A percentile compares a stretch with the other conserved stretches of the same genome.
phyloP scores from a whole-genome alignment of 495 filamentous ascomycete species.

The Sordaria brevicollis region DNA sequence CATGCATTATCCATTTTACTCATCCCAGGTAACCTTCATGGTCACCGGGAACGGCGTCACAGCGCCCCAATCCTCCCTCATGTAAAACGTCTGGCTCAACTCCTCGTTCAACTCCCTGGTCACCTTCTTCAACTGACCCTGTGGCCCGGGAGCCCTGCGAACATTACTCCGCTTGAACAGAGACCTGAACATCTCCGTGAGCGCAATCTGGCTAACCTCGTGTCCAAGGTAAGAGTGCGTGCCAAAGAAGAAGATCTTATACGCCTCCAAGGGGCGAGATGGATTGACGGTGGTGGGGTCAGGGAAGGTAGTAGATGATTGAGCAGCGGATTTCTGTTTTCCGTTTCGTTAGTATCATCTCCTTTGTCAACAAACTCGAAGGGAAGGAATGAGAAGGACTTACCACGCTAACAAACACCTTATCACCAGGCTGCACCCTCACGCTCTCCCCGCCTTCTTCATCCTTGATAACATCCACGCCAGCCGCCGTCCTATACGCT shows the following conservation, averaged over 20 bases:
- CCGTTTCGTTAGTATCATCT: slow-evolving; percentile 40
- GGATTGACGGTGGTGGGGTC: slow-evolving; percentile 55
- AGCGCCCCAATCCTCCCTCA: slow-evolving; percentile 63
- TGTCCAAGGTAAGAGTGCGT: slow-evolving; percentile 53
- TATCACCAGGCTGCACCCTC: slow-evolving; percentile 24
- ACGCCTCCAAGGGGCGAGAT: slow-evolving; percentile 54
- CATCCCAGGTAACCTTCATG: slow-evolving; percentile 47
- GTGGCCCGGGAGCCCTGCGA: slow-evolving; percentile 55
- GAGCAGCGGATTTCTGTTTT: slow-evolving; percentile 49
- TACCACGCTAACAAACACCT: slow-evolving; percentile 48
- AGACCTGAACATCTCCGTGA: slow-evolving; percentile 59
- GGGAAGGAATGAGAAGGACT: slow-evolving; percentile 18
- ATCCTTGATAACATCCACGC: slow-evolving; percentile 39
- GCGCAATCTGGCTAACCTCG: slow-evolving; percentile 49
- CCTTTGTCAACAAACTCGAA: not conserved
- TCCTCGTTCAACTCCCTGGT: slow-evolving; percentile 45
- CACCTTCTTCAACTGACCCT: slow-evolving; percentile 68
- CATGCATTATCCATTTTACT: not conserved
- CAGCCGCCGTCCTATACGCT: slow-evolving; percentile 40
- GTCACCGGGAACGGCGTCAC: slow-evolving; percentile 67
- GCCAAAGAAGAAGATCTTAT: slow-evolving; percentile 57
- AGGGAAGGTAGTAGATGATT: slow-evolving; percentile 57
- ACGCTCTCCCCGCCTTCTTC: slow-evolving; percentile 35
- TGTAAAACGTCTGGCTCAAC: slow-evolving; percentile 54
- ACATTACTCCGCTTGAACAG: slow-evolving; percentile 53